Percentiles rank a stretch among this genome's conserved stretches.
phyloP scores from a whole-genome alignment of 805 yeast genomes.

The Kuraishia floccosa region DNA sequence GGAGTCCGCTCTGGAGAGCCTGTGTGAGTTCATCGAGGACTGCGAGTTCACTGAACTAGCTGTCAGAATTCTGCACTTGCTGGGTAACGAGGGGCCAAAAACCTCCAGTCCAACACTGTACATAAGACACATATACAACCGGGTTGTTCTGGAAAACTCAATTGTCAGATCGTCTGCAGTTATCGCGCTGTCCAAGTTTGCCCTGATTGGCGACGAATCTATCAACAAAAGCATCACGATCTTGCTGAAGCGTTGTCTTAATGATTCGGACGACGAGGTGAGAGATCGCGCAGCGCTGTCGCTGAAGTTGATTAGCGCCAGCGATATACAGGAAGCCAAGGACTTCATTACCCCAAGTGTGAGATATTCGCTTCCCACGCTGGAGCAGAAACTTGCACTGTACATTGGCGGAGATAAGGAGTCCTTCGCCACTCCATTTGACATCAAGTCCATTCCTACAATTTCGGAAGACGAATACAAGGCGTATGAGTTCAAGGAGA shows the following conservation, averaged over 20 bases:
- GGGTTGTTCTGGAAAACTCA: conserved; percentile 93
- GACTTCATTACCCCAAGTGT: conserved; percentile 56
- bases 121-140: conserved; percentile 92
- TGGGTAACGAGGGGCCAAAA: conserved; percentile 91
- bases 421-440: conserved; percentile 47
- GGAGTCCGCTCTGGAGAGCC: conserved; percentile 71
- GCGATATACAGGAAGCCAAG: conserved; percentile 24
- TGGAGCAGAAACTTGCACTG: conserved; percentile 66
- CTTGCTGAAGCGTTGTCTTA: conserved; percentile 71
- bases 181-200: conserved; percentile 84
- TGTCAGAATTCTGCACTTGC: conserved; percentile 82
- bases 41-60: conserved; percentile 93
- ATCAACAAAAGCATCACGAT: conserved; percentile 62
- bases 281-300: conserved; percentile 94
- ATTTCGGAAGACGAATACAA: conserved; percentile 58
- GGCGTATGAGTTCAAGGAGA: conserved; percentile 49
- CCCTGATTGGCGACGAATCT: conserved; percentile 58
- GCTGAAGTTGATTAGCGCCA: conserved; percentile 45
- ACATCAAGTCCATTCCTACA: conserved; percentile 55
- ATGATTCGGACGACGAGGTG: conserved; percentile 91
- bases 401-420: conserved; percentile 50
- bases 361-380: conserved; percentile 60
- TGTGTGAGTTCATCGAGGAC: conserved; percentile 97
- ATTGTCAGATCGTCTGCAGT: conserved; percentile 95
- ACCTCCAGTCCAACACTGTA: conserved; percentile 80